Evolutionary conservation across 73 alveolate genomes (phyloP), one percentile per base, ranked within the genome.

Genomic region (Durusdinium trenchii): DNA sequence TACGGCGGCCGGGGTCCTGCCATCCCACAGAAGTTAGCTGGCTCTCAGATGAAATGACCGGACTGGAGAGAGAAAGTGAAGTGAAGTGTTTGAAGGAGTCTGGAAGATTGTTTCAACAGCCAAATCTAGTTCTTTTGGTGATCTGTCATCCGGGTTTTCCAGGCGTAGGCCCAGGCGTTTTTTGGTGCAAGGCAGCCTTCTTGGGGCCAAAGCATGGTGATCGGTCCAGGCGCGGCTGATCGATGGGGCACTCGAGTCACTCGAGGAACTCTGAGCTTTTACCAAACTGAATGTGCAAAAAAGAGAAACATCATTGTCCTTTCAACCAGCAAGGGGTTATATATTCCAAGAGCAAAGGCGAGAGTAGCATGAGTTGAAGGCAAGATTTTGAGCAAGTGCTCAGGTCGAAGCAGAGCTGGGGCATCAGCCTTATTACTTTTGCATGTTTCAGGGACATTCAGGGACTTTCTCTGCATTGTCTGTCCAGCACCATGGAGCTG

Each of bases 1-100:
- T 83, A 83, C 35, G 93, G 93, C 4, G 93, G 93, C 75, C 47
- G 40, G 12, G 93, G 93, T 47, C 93, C 93, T 26, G 93, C 93
- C 73, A 51, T 83, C 61, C 93, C 93, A 50, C 52, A 40, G 51
- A 83, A 83, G 75, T 35, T 83, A 38, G 93, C 67, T 10, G 71
- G 69, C 16, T 12, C 87, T 43, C 46, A 5, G 62, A 60, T 23
- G 73, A 60, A 23, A 23, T 2, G 18, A 0, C 18, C 1, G 3
- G 1, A 32, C 73, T 2, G 1, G 73, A 23, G 73, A 23, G 30
- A 23, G 32, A 57, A 57, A 57, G 23, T 12, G 32, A 23, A 57
- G 23, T 60, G n/a, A 60, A 23, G 73, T 60, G 3, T 60, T 1
- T 60, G 30, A 57, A 32, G 7, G 73, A 60, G n/a, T 60, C 30